phyloP scores from a whole-genome alignment of 1,139 yeast genomes.

The Spencermartinsiella ligniputridi region DNA sequence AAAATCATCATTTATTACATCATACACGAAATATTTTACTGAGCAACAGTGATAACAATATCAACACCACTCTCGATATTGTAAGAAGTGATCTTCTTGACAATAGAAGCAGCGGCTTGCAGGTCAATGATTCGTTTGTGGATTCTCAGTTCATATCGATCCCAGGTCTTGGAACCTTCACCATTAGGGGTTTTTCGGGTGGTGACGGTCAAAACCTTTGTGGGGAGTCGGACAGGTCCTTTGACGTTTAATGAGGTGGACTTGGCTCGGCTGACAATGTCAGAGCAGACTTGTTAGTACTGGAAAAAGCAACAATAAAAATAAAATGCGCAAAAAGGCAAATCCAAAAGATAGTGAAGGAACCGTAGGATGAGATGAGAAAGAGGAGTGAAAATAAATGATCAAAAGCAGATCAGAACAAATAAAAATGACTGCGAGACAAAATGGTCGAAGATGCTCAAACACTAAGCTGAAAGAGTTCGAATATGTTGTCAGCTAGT shows the following conservation, averaged over 20 bases:
- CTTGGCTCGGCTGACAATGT: constrained; percentile 86
- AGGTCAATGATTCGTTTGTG: constrained; percentile 99
- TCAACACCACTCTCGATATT: constrained; percentile 56
- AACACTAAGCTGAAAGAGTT: too few relatives aligned
- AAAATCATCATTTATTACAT: constrained; percentile 9
- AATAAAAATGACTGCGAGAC: too few relatives aligned
- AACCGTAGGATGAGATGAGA: too few relatives aligned
- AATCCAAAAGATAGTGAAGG: too few relatives aligned
- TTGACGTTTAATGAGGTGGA: constrained; percentile 64
- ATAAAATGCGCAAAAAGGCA: too few relatives aligned
- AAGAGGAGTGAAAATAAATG: too few relatives aligned
- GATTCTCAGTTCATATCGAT: constrained; percentile 98
- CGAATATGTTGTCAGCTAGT: too few relatives aligned
- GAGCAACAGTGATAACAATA: constrained; percentile 42
- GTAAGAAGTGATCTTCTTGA: constrained; percentile 94
- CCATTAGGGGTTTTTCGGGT: constrained; percentile 99
- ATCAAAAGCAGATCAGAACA: too few relatives aligned
- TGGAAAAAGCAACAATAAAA: too few relatives aligned
- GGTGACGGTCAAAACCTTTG: constrained; percentile 96
- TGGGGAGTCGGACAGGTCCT: constrained; percentile 99
- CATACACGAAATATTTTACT: constrained; percentile 24
- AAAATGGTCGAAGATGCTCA: too few relatives aligned
- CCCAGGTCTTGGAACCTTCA: constrained; percentile 99
- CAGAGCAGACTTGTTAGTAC: constrained; percentile 54
- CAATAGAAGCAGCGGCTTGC: constrained; percentile 92